phyloP scores from a whole-genome alignment of 2,329 filamentous ascomycete species.

The Diplodia seriata region DNA sequence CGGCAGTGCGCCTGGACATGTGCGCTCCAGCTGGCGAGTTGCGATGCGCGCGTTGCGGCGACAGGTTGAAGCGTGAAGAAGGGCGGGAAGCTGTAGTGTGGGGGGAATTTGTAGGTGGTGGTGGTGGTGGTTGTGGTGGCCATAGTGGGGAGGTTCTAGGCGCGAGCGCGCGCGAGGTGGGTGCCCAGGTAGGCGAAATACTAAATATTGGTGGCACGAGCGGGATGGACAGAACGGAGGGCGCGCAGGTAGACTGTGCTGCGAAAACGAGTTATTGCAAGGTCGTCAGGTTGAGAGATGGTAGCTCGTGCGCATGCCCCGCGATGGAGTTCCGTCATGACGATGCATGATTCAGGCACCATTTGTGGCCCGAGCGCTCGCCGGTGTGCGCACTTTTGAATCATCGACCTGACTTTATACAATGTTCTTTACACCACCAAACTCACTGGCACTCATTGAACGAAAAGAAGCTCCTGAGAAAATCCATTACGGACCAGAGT shows the following conservation, averaged over 20 bases:
- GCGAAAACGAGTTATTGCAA: not conserved
- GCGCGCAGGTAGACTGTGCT: not conserved
- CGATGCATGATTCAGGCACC: slow-evolving; percentile 21
- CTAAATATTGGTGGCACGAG: not conserved
- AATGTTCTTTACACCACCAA: not conserved
- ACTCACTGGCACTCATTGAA: too few species aligned
- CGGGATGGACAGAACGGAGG: not conserved
- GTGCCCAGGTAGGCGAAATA: not conserved
- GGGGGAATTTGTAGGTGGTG: slow-evolving; percentile 50
- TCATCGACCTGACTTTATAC: not conserved
- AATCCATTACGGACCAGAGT: too few species aligned
- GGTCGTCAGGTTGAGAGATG: not conserved
- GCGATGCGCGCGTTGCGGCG: slow-evolving; percentile 69
- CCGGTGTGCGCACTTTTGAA: not conserved
- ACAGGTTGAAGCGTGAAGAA: slow-evolving; percentile 86
- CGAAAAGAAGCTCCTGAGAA: too few species aligned
- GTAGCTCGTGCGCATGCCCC: slow-evolving; percentile 11
- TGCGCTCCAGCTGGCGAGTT: slow-evolving; percentile 84
- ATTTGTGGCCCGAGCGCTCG: slow-evolving; percentile 9
- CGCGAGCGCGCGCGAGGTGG: not conserved
- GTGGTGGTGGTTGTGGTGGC: not conserved
- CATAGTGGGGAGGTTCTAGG: slow-evolving; percentile 11
- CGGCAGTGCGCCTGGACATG: slow-evolving; percentile 85
- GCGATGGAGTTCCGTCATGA: slow-evolving; percentile 23
- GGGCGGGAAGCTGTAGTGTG: slow-evolving; percentile 75